Base-by-base conservation (phyloP, 1,139 yeast genomes). In the Yamadazyma epiphylla region DNA sequence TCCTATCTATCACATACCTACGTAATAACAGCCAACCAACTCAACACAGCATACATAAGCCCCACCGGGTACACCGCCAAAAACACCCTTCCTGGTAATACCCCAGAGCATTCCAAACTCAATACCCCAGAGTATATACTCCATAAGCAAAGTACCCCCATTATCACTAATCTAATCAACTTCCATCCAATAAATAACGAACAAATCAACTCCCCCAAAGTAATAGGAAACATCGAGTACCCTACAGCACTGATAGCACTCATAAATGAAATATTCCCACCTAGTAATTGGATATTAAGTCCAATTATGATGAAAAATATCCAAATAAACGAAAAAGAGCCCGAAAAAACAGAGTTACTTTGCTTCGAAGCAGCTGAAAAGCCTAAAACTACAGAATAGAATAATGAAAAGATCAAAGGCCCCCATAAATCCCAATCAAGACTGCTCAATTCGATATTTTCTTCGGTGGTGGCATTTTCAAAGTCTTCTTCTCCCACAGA, bases 341-440 rank as follows among this genome's bases (percentile, higher is more conserved):
- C 72, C 1, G 72, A 64, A 75, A 80, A 61, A 61, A 86, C 56
- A 29, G 50, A 53, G 39, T 65, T 66, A 16, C 65, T 56, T 37
- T 64, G 70, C 15, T 43, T 35, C 3, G 46, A 45, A 53, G 70
- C 44, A 46, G 74, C 63, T 4, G 70, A 48, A 25, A 64, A 45
- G 2, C 80, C 76, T 32, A 74, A 57, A 4, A 70, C 62, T 26
- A 85, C 74, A 5, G 88, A 65, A 40, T 80, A 80, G 12, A 68
- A 55, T 29, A 86, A 62, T 12, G 86, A 78, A 48, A 86, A 83
- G 17, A 85, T 70, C 37, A 86, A 61, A 2, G 95, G 95, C 0
- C 95, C 95, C 95, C 95, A 86, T 30, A 85, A 59, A 55, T 85
- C 95, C 95, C 94, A 85, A 32, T 83, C 91, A 30, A 74, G 60